These are phyloP conservation scores for Salvia splendens DNA, from an alignment of 257 asterid species.

Conservation along the genomic window DNA sequence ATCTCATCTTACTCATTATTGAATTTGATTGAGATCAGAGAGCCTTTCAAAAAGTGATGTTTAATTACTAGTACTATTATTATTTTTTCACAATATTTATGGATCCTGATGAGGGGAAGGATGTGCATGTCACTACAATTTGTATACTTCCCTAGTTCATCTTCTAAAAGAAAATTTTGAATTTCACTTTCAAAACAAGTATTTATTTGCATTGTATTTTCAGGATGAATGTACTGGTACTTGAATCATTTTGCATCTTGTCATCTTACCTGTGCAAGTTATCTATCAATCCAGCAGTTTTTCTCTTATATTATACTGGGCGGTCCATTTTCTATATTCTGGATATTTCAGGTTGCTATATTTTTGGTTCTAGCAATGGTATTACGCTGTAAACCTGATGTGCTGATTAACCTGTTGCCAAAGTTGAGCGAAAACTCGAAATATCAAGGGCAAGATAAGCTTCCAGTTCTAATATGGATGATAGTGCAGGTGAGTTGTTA, in stretches of 20 bases:
- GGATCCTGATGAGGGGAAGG: constrained; percentile 1
- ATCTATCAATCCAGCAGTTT: background rate
- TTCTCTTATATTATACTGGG: background rate
- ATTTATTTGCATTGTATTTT: constrained; percentile 2
- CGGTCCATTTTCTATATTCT: background rate
- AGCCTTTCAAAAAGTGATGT: background rate
- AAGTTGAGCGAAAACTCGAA: constrained; percentile 56
- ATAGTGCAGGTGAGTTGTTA: constrained; percentile 58
- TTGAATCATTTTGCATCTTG: background rate
- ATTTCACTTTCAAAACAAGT: background rate
- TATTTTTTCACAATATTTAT: background rate
- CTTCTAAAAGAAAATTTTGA: background rate
- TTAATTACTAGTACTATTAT: background rate
- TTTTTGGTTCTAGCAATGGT: constrained; percentile 78
- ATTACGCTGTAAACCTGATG: constrained; percentile 78
- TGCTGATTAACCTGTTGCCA: constrained; percentile 55
- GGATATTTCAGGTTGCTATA: constrained; percentile 70
- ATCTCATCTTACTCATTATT: background rate
- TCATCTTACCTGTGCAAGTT: too few species aligned
- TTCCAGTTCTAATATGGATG: constrained; percentile 73
- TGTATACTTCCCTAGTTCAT: background rate
- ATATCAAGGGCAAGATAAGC: constrained; percentile 89
- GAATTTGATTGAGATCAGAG: background rate
- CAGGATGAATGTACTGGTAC: background rate
- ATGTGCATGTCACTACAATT: background rate